Evolutionary conservation across 441 rosid species (phyloP), one percentile per base, ranked within the genome.

Genomic region (Aleurites moluccanus): DNA sequence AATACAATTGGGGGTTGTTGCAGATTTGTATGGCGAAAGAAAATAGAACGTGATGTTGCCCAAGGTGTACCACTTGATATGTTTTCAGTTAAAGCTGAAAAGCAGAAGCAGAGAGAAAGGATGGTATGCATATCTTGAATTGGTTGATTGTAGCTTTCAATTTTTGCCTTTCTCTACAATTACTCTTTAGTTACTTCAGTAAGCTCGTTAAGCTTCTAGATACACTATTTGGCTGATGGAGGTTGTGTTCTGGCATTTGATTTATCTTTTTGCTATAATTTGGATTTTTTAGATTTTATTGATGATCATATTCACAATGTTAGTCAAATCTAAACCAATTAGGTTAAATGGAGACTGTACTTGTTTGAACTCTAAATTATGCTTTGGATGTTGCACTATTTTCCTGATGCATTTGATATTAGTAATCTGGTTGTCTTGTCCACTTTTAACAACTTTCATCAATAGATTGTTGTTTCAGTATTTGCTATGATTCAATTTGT

Each of bases 21-120:
- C 85, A 95, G 96, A 73, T 93, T 93, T 84, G 98, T 95, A 16
- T 95, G 98, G 97, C 81, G 91, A 63, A 95, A 95, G 85, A 93
- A 93, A 84, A 95, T 95, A 70, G 98, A 91, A 78, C 88, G 85
- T 5, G 98, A 93, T 85, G 91, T 95, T 67, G 4, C 83, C 56
- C 89, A 85, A 42, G 97, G 98, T 21, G 93, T 76, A n/a, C 78
- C 91, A 0, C 83, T 93, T 56, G 96, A 90, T 1, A 82, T 25
- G 68, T 95, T 90, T 76, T 88, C 98, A 0, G 81, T 85, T 57
- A 95, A 87, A 87, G 88, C 98, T 21, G 99, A 95, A 89, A 95
- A 87, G 82, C 91, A 85, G 86, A 91, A 85, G 80, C 85, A 81
- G 68, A 87, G 67, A 72, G 99, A 95, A 82, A 90, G 96, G 73